Conservation (phyloP, 202 grass and related monocot species). For the Setaria italica region DNA sequence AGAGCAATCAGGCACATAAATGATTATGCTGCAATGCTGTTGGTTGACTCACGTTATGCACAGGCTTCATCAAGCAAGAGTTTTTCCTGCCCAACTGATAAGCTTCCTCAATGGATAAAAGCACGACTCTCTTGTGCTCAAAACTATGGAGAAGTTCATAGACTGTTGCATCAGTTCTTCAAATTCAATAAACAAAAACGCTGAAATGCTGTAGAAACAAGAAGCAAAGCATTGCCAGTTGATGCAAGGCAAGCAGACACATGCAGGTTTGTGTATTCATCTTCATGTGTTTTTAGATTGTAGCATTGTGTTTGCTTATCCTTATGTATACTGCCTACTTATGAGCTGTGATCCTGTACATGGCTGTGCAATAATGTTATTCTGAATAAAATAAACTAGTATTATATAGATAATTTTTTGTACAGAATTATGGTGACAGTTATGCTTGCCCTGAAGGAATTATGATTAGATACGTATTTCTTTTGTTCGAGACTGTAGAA, state of each 20-base stretch:
- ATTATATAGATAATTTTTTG: neutral
- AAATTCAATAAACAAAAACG: slow-evolving; percentile 67
- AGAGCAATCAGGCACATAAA: slow-evolving; percentile 96
- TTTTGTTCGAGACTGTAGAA: slow-evolving; percentile 18
- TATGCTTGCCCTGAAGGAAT: neutral
- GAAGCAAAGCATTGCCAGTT: slow-evolving; percentile 2
- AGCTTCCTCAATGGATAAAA: slow-evolving; percentile 94
- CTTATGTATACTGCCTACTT: neutral
- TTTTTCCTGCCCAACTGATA: slow-evolving; percentile 64
- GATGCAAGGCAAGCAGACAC: slow-evolving; percentile 12
- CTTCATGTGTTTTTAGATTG: neutral
- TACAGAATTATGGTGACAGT: neutral
- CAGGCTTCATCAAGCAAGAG: slow-evolving; percentile 45
- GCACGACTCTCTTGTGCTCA: slow-evolving; percentile 60
- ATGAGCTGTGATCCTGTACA: slow-evolving; percentile 2
- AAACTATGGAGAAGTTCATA: slow-evolving; percentile 87
- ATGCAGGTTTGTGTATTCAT: slow-evolving; percentile 21
- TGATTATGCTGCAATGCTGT: slow-evolving; percentile 94
- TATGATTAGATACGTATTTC: neutral
- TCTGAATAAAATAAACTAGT: neutral
- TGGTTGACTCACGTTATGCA: slow-evolving; percentile 82
- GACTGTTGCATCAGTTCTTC: slow-evolving; percentile 77
- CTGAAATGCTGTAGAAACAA: slow-evolving; percentile 29
- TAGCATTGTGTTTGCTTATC: slow-evolving; percentile 12
- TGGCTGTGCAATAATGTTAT: neutral